Evolutionary conservation across 768 basidiomycete species (phyloP).

Genomic region (Tricholoma flavovirens): DNA sequence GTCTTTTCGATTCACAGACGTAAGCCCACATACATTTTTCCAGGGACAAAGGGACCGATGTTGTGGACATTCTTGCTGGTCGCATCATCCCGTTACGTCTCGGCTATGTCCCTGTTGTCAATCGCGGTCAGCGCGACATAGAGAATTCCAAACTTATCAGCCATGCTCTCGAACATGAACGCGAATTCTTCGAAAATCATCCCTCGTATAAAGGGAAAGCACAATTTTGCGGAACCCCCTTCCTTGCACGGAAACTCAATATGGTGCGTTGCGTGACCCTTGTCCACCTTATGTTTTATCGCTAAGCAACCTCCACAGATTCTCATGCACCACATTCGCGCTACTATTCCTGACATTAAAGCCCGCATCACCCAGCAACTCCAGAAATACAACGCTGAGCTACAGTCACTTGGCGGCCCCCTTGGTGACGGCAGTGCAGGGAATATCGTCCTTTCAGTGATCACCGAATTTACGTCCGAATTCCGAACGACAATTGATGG

Average conservation of each 20-base stretch:
- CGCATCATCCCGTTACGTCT: constrained; percentile 93
- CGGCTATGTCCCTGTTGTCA: constrained; percentile 98
- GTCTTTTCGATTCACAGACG: background rate
- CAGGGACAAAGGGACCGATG: constrained; percentile 97
- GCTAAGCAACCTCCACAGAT: constrained; percentile 47
- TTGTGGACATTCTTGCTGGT: constrained; percentile 97
- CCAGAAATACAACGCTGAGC: constrained; percentile 81
- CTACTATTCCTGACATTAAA: constrained; percentile 98
- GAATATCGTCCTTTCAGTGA: constrained; percentile 92
- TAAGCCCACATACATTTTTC: constrained; percentile 7
- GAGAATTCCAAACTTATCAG: constrained; percentile 82
- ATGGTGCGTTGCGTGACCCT: constrained; percentile 48
- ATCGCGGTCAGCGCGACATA: constrained; percentile 96
- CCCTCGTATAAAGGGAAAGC: constrained; percentile 89
- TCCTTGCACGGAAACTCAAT: constrained; percentile 91
- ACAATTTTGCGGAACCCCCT: constrained; percentile 96
- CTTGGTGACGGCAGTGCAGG: constrained; percentile 81
- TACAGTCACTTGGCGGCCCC: constrained; percentile 79
- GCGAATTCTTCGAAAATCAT: constrained; percentile 93
- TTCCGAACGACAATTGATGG: constrained; percentile 97
- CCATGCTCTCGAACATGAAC: constrained; percentile 82
- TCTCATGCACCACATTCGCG: constrained; percentile 97
- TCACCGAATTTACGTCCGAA: constrained; percentile 96
- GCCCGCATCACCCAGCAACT: constrained; percentile 87
- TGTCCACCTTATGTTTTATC: background rate